Evolutionary conservation across 257 asterid species (phyloP).

Genomic region (Lavandula angustifolia): DNA sequence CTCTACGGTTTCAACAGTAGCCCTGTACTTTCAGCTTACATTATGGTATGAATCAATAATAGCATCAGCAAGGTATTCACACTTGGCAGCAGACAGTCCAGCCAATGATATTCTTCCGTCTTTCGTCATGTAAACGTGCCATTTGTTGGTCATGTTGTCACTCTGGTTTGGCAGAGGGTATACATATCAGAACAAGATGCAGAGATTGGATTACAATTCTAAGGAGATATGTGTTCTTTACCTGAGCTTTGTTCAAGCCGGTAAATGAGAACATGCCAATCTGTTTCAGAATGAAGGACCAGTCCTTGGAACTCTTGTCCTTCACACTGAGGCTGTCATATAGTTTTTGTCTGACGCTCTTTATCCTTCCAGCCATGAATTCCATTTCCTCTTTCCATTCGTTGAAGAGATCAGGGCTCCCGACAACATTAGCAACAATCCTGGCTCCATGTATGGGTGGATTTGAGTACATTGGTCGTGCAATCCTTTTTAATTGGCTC

Average conservation of each 20-base stretch:
- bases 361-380: conserved; percentile 94
- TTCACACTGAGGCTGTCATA: conserved; percentile 58
- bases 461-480: conserved; percentile 97
- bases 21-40: conserved; percentile 44
- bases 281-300: conserved; percentile 88
- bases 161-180: conserved; percentile 47
- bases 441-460: conserved; percentile 96
- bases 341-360: conserved; percentile 74
- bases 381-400: conserved; percentile 98
- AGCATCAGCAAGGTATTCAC: conserved; percentile 95
- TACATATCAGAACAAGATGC: conserved; percentile 19
- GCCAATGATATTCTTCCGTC: conserved; percentile 96
- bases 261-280: conserved; percentile 98
- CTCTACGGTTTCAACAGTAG: neutral
- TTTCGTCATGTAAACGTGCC: conserved; percentile 97
- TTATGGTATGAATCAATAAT: conserved; percentile 86
- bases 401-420: conserved; percentile 66
- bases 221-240: conserved; percentile 21
- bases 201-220: neutral
- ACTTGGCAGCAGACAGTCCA: conserved; percentile 86
- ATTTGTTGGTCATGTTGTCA: conserved; percentile 84
- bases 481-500: conserved; percentile 91
- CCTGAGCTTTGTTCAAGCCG: conserved; percentile 91
- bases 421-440: conserved; percentile 90
- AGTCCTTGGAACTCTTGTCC: conserved; percentile 86